Evolutionary conservation across 495 filamentous ascomycete species (phyloP).

Genomic region (Hyaloscypha finlandica): DNA sequence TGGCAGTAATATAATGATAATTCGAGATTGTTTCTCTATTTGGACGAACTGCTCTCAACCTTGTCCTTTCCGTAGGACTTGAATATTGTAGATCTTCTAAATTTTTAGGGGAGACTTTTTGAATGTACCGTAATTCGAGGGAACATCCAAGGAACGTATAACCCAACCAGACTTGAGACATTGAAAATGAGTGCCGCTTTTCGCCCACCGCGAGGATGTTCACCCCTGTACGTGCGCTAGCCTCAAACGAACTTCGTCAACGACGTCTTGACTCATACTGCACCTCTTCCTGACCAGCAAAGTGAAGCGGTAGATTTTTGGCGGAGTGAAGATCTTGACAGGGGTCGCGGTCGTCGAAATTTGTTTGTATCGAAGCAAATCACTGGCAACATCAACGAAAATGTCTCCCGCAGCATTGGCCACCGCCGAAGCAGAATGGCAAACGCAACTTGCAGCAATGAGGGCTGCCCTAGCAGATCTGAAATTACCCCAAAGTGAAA

Average conservation of each 20-base stretch:
- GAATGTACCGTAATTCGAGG: no score
- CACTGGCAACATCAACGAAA: not conserved
- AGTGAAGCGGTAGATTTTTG: not conserved
- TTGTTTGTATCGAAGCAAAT: not conserved
- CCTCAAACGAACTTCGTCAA: not conserved
- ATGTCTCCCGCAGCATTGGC: slow-evolving; percentile 26
- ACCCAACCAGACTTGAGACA: not conserved
- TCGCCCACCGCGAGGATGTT: not conserved
- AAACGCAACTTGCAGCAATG: slow-evolving; percentile 70
- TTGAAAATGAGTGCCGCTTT: not conserved
- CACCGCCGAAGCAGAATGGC: slow-evolving; percentile 62
- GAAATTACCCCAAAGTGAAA: slow-evolving; percentile 57
- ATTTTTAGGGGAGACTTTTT: not conserved
- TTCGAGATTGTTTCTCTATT: not conserved
- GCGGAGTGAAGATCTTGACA: not conserved
- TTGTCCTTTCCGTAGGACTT: not conserved
- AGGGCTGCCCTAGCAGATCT: slow-evolving; percentile 70
- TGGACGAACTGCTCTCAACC: not conserved
- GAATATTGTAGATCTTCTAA: not conserved
- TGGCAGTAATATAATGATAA: slow-evolving; percentile 2
- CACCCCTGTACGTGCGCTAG: not conserved
- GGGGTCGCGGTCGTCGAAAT: not conserved
- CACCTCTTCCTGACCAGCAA: not conserved
- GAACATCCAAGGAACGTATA: not conserved
- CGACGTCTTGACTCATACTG: slow-evolving; percentile 3